Conservation (phyloP, 441 rosid species). For the Syzygium malaccense region DNA sequence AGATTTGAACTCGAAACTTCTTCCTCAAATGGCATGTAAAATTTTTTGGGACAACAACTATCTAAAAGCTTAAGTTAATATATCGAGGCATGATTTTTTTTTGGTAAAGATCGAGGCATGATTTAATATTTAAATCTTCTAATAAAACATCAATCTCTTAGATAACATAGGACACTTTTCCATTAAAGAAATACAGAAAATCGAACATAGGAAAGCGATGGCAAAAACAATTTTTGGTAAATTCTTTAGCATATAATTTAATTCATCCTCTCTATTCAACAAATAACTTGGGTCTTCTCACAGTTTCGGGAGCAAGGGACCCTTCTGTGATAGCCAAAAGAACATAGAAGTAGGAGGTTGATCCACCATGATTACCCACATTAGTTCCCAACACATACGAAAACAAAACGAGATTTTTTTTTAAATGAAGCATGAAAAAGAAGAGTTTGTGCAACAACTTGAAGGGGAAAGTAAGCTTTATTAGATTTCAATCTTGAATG, state of each 20-base stretch:
- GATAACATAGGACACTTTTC: not conserved
- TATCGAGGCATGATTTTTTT: not conserved
- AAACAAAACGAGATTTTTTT: not conserved
- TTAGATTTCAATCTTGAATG: not conserved
- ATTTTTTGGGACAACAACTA: not conserved
- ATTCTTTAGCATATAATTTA: not conserved
- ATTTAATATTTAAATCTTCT: not conserved
- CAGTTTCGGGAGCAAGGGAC: not conserved
- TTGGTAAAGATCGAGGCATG: too few relatives aligned
- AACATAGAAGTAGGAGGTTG: not conserved
- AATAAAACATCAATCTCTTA: not conserved
- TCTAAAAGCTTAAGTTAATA: not conserved
- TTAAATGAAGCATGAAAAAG: not conserved
- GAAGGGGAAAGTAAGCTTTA: not conserved
- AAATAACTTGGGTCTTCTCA: not conserved
- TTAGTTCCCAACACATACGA: not conserved
- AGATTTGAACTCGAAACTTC: not conserved
- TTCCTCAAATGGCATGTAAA: not conserved
- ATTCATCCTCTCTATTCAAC: not conserved
- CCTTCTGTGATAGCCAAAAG: not conserved
- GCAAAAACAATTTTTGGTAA: not conserved
- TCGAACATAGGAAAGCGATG: not conserved
- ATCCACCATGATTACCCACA: not conserved
- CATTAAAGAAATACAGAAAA: not conserved
- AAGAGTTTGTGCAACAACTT: not conserved